A percentile compares a stretch with the other conserved stretches of the same genome.
phyloP scores from a whole-genome alignment of 768 basidiomycete genomes.

The Lactifluus subvellereus region DNA sequence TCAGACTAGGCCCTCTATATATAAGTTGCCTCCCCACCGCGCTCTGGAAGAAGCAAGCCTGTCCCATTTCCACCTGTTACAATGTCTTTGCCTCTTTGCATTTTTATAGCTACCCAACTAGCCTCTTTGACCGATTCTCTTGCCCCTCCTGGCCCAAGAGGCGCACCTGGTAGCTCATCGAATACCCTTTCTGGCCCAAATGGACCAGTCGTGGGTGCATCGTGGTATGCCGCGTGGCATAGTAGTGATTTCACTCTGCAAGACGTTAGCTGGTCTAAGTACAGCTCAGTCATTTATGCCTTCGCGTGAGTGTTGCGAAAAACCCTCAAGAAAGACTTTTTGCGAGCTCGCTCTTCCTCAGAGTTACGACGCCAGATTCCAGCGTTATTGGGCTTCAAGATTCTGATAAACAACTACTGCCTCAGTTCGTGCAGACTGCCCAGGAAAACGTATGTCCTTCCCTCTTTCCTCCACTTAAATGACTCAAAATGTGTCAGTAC shows the following conservation, averaged over 20 bases:
- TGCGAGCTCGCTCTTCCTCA: conserved; percentile 15
- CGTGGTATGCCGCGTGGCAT: conserved; percentile 72
- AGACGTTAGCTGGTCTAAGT: conserved; percentile 58
- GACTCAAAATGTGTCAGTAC: conserved; percentile 33
- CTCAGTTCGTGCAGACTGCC: conserved; percentile 49
- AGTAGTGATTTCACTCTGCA: conserved; percentile 41
- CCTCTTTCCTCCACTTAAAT: neutral
- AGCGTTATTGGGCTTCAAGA: conserved; percentile 31
- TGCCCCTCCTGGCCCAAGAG: too few species aligned
- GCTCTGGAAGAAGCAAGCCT: neutral
- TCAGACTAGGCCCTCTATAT: neutral
- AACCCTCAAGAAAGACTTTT: neutral
- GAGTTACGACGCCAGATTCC: conserved; percentile 34
- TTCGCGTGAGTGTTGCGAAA: conserved; percentile 44
- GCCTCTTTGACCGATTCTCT: neutral
- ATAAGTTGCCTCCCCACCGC: neutral
- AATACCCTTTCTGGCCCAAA: too few species aligned
- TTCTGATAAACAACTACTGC: conserved; percentile 46
- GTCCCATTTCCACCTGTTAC: neutral
- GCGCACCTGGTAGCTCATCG: neutral
- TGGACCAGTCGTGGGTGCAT: conserved; percentile 36
- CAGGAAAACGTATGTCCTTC: conserved; percentile 32
- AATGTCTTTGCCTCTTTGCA: neutral
- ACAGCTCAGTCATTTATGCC: conserved; percentile 63
- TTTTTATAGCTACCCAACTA: neutral